A percentile compares a stretch with the other conserved stretches of the same genome.
phyloP scores from a whole-genome alignment of 73 alveolate species.

The Diophrys appendiculata region DNA sequence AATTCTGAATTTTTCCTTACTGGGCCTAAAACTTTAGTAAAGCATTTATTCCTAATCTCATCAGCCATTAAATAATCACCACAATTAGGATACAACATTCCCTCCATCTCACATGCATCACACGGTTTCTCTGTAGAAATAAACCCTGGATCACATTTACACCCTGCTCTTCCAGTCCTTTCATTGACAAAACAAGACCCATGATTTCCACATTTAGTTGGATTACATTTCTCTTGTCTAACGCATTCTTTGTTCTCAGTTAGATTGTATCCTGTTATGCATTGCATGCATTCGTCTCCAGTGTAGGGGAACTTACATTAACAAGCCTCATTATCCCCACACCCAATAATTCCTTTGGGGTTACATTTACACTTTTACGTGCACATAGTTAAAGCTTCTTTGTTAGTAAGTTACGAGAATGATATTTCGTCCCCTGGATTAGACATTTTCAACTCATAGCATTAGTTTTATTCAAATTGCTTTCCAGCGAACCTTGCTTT shows the following conservation, averaged over 20 bases:
- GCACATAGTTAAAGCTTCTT: background rate
- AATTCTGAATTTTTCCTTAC: background rate
- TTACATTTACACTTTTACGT: background rate
- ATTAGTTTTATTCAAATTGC: background rate
- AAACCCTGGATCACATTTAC: constrained; percentile 27
- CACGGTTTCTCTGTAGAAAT: background rate
- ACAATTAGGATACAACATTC: background rate
- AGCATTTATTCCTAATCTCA: background rate
- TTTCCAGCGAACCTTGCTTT: background rate
- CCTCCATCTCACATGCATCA: background rate
- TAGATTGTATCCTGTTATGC: constrained; percentile 15
- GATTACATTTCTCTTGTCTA: background rate
- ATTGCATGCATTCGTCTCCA: constrained; percentile 1
- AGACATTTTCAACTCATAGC: background rate
- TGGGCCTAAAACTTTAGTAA: background rate
- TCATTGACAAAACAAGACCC: constrained; percentile 11
- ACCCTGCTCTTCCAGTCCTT: constrained; percentile 13
- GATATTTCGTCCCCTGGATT: background rate
- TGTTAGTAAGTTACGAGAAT: background rate
- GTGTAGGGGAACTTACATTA: background rate
- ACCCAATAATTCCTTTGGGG: background rate
- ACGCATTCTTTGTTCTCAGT: constrained; percentile 14
- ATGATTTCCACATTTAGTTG: constrained; percentile 5
- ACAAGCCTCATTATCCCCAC: background rate
- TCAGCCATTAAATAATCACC: no score